Conservation (phyloP, 768 basidiomycete species). For the Pleurotus ostreatus region DNA sequence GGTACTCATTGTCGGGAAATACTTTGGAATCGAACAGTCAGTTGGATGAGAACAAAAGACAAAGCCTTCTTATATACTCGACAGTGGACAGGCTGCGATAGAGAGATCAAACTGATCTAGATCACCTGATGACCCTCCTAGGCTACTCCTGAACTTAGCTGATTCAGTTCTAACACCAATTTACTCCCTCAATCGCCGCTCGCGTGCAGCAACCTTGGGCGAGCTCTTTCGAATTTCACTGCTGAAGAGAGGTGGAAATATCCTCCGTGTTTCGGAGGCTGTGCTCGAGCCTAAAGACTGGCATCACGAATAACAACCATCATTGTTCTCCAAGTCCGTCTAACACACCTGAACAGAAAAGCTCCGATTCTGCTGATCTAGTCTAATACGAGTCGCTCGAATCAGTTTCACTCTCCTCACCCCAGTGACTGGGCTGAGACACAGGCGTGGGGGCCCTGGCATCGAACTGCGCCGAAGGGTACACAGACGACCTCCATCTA, state of each 20-base stretch:
- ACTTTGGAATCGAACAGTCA: not conserved
- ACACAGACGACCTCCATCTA: conserved; percentile 26
- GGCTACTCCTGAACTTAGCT: too few relatives aligned
- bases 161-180: too few relatives aligned
- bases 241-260: too few relatives aligned
- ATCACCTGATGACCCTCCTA: not conserved
- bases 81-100: not conserved
- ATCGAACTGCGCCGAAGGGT: not conserved
- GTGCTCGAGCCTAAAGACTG: too few relatives aligned
- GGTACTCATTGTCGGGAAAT: conserved; percentile 9
- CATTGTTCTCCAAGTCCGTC: too few relatives aligned
- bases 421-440: not conserved
- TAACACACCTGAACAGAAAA: too few relatives aligned
- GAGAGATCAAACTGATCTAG: not conserved
- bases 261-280: too few relatives aligned
- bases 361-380: too few relatives aligned
- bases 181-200: too few relatives aligned
- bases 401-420: conserved; percentile 5
- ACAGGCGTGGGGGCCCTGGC: not conserved
- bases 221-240: too few relatives aligned
- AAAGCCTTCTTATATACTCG: not conserved
- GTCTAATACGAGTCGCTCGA: not conserved
- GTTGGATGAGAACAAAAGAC: not conserved
- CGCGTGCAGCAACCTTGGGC: too few relatives aligned
- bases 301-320: too few relatives aligned